Evolutionary conservation across 2,329 filamentous ascomycete species (phyloP), one percentile per base, ranked within the genome.

Genomic region (Aspergillus fischeri): DNA sequence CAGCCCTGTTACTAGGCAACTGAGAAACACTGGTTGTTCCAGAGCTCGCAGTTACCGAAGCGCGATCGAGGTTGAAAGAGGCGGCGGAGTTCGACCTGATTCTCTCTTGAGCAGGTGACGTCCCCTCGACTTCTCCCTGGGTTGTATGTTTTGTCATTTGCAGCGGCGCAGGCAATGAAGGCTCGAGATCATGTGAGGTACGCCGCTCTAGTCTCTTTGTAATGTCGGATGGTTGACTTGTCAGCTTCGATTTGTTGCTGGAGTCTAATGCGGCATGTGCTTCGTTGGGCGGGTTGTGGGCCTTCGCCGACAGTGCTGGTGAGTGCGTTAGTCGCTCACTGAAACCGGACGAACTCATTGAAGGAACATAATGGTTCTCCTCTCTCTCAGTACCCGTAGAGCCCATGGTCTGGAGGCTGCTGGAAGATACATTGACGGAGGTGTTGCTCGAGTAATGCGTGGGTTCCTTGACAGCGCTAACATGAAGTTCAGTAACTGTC

Each of bases 401-500:
- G 29, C 72, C 73, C 38, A 66, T 50, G 59, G 66, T 64, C 21
- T 70, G 66, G n/a, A 69, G 42, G 14, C 67, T 65, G 53, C 67
- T 68, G n/a, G 67, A 62, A 25, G 71, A 66, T 6, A 65, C 55
- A 54, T 69, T 72, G 51, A 67, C 56, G 35, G 74, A 72, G 53
- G 67, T 69, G 53, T 67, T 73, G 52, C 68, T 66, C 27, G 67
- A 69, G 35, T 62, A 67, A 49, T 61, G 64, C 25, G 63, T 53
- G 38, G 61, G 58, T 41, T 73, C 70, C 52, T 67, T 72, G 11
- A 69, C 55, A 38, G 71, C 73, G 60, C 73, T 76, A 49, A 76
- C 74, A 59, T 76, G 72, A 17, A 77, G 54, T 60, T 77, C 85
- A 73, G 59, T 80, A 66, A 73, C 73, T 64, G 68, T 79, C 72